Conservation (phyloP, 371 early-diverging fungal species). For the Mortierella sp. region DNA sequence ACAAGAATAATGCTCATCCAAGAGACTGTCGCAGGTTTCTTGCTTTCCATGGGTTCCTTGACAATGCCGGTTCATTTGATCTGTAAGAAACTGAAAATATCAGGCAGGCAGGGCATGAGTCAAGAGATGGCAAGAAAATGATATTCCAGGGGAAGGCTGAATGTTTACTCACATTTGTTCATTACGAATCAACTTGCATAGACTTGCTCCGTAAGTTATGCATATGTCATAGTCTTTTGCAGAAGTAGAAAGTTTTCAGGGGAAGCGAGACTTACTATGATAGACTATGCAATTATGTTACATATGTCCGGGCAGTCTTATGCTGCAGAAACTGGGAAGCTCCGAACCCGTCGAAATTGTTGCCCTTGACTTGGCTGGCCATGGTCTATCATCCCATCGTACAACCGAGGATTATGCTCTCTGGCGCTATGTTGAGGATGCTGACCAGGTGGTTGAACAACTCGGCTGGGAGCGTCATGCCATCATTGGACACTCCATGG, state of each 20-base stretch:
- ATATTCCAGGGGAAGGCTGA: too few species aligned
- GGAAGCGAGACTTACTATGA: too few species aligned
- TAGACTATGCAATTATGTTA: not conserved
- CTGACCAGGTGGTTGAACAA: constrained; percentile 45
- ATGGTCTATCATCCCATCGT: constrained; percentile 44
- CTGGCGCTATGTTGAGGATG: constrained; percentile 51
- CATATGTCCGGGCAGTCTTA: constrained; percentile 5
- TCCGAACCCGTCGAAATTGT: constrained; percentile 53
- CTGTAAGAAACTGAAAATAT: constrained; percentile 30
- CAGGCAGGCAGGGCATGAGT: too few species aligned
- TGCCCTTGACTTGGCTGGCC: constrained; percentile 48
- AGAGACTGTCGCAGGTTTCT: constrained; percentile 49
- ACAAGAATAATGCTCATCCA: constrained; percentile 1
- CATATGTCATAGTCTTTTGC: too few species aligned
- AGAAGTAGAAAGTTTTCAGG: too few species aligned
- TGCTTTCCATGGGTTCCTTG: constrained; percentile 50
- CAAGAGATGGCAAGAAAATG: too few species aligned
- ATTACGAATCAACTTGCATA: not conserved
- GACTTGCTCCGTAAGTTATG: constrained; percentile 40
- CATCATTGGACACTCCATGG: constrained; percentile 51
- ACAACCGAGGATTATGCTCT: constrained; percentile 43
- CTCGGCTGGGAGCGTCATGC: constrained; percentile 52
- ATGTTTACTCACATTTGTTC: not conserved
- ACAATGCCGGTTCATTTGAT: constrained; percentile 52
- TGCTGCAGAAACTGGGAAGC: constrained; percentile 33